A percentile compares a stretch with the other conserved stretches of the same genome.
These are phyloP conservation scores for Pholiota molesta DNA, from an alignment of 768 basidiomycete genomes.

Conservation along the genomic window DNA sequence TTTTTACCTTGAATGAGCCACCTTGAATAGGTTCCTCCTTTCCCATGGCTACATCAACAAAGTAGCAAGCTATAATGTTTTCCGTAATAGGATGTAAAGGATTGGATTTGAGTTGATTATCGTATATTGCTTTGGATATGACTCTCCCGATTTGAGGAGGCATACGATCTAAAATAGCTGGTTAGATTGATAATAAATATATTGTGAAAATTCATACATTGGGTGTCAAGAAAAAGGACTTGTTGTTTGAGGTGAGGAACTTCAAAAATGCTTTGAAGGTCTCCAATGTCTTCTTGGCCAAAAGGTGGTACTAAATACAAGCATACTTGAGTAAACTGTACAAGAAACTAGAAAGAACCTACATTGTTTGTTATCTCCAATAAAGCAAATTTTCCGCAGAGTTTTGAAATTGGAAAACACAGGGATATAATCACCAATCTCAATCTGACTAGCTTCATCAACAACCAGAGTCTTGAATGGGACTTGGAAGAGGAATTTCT, in stretches of 20 bases:
- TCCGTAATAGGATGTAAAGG: conserved; percentile 51
- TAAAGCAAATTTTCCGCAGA: conserved; percentile 59
- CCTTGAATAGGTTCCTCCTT: conserved; percentile 33
- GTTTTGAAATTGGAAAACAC: conserved; percentile 40
- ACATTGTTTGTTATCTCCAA: conserved; percentile 74
- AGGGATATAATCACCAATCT: conserved; percentile 53
- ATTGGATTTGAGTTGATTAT: conserved; percentile 57
- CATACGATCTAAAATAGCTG: conserved; percentile 67
- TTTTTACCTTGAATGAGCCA: conserved; percentile 39
- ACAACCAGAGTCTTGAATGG: conserved; percentile 56
- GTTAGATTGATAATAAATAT: conserved; percentile 1
- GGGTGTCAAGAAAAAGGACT: conserved; percentile 66
- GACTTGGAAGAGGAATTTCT: conserved; percentile 35
- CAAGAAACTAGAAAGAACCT: conserved; percentile 24
- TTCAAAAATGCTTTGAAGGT: conserved; percentile 79
- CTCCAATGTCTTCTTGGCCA: conserved; percentile 70
- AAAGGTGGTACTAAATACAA: conserved; percentile 68
- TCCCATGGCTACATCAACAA: conserved; percentile 57
- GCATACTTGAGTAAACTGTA: conserved; percentile 16
- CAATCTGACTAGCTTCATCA: conserved; percentile 65
- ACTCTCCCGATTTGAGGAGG: conserved; percentile 77
- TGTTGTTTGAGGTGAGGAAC: conserved; percentile 55
- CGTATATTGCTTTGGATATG: conserved; percentile 71
- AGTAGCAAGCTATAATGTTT: conserved; percentile 54
- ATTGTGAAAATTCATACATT: conserved; percentile 54